phyloP scores from a whole-genome alignment of 345 rosid species.

The Streptanthus diversifolius region DNA sequence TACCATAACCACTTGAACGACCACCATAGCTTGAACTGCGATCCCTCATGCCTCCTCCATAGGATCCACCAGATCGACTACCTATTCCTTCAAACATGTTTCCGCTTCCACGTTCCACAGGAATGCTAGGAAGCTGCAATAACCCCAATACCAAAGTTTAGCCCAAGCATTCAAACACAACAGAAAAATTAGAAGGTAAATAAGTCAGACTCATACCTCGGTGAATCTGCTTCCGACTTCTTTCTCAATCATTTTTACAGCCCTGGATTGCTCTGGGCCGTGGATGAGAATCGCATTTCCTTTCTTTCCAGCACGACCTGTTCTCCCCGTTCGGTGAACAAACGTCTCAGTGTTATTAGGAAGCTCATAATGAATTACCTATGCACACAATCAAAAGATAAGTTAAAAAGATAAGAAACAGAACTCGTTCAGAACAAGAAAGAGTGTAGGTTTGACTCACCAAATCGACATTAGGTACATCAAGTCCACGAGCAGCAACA shows the following conservation, averaged over 20 bases:
- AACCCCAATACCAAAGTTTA: background rate
- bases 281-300: constrained; percentile 84
- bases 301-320: constrained; percentile 99
- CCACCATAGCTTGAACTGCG: constrained; percentile 51
- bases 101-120: constrained; percentile 47
- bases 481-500: constrained; percentile 99
- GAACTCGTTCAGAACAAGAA: background rate
- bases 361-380: constrained; percentile 93
- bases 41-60: constrained; percentile 46
- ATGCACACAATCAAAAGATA: background rate
- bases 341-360: constrained; percentile 88
- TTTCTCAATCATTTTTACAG: constrained; percentile 64
- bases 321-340: constrained; percentile 99
- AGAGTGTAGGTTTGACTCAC: constrained; percentile 43
- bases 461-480: constrained; percentile 94
- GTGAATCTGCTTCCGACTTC: constrained; percentile 83
- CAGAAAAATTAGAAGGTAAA: background rate
- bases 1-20: constrained; percentile 42
- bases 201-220: constrained; percentile 46
- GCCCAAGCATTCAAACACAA: background rate
- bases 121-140: constrained; percentile 60
- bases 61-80: constrained; percentile 39
- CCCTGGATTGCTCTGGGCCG: constrained; percentile 58
- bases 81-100: constrained; percentile 48
- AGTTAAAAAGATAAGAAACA: background rate